Evolutionary conservation across 2,329 filamentous ascomycete genomes (phyloP).

Genomic region (Pestalotiopsis sp.): DNA sequence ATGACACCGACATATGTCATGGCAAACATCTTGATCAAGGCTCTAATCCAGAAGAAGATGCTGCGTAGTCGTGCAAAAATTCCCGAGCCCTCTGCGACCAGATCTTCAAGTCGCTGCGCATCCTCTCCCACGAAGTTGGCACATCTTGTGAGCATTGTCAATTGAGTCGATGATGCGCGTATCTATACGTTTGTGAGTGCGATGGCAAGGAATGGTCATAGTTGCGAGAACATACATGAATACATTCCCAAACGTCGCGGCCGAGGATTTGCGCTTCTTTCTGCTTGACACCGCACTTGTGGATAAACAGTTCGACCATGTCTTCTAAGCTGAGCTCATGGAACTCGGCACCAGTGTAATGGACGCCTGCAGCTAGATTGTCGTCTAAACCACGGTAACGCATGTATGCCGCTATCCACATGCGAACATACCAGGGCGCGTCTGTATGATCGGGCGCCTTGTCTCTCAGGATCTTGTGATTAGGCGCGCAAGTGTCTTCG

Average conservation of each 20-base stretch:
- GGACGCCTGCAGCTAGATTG: not conserved
- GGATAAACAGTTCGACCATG: not conserved
- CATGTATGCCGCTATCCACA: constrained; percentile 11
- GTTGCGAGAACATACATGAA: not conserved
- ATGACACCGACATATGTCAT: not conserved
- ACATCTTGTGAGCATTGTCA: not conserved
- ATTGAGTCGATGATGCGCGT: not conserved
- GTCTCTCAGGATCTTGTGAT: not conserved
- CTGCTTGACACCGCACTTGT: constrained; percentile 1
- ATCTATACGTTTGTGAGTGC: not conserved
- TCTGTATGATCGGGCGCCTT: constrained; percentile 5
- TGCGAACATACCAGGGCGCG: constrained; percentile 11
- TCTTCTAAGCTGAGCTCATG: not conserved
- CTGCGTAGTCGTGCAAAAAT: not conserved
- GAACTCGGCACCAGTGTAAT: constrained; percentile 11
- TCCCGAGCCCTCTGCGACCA: not conserved
- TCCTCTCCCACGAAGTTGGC: constrained; percentile 3
- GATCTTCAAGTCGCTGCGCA: not conserved
- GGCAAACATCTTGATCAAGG: not conserved
- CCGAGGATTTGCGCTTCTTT: constrained; percentile 1
- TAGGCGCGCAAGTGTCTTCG: not conserved
- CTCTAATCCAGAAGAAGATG: constrained; percentile 3
- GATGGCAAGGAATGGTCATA: not conserved
- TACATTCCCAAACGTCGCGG: constrained; percentile 1
- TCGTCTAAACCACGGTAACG: constrained; percentile 10